Evolutionary conservation across 495 filamentous ascomycete genomes (phyloP).

Genomic region (Penicillium canariense): DNA sequence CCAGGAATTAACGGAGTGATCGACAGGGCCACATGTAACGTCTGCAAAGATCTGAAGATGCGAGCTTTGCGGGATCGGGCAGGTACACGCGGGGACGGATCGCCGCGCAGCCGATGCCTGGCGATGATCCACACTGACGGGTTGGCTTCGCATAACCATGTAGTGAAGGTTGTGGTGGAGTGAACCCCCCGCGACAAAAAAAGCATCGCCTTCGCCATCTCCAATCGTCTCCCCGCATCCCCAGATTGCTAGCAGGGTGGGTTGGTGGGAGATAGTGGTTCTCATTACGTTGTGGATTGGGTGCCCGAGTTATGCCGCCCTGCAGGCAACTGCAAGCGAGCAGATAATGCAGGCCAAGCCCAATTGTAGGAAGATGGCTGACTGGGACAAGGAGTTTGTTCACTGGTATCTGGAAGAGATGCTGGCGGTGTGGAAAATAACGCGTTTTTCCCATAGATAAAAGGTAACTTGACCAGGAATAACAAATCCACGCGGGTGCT

Average conservation of each 20-base stretch:
- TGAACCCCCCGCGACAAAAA: not conserved
- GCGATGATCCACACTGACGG: slow-evolving; percentile 6
- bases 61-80: slow-evolving; percentile 9
- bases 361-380: not conserved
- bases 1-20: slow-evolving; percentile 8
- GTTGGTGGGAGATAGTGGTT: not conserved
- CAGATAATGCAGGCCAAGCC: not conserved
- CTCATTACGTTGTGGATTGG: slow-evolving; percentile 9
- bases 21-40: slow-evolving; percentile 17
- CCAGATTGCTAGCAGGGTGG: slow-evolving; percentile 1
- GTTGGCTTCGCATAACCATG: not conserved
- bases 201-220: not conserved
- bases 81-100: slow-evolving; percentile 10
- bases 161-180: not conserved
- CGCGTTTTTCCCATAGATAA: not conserved
- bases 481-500: too few relatives aligned
- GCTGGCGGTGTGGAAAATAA: not conserved
- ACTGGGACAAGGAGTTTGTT: not conserved
- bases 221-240: slow-evolving; percentile 8
- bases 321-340: slow-evolving; percentile 8
- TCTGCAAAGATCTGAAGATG: slow-evolving; percentile 1
- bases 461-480: not conserved
- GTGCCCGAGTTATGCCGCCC: not conserved
- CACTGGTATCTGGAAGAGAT: not conserved
- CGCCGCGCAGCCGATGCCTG: not conserved